phyloP scores from a whole-genome alignment of 2,329 filamentous ascomycete species.

The Ceratocystis lukuohia region DNA sequence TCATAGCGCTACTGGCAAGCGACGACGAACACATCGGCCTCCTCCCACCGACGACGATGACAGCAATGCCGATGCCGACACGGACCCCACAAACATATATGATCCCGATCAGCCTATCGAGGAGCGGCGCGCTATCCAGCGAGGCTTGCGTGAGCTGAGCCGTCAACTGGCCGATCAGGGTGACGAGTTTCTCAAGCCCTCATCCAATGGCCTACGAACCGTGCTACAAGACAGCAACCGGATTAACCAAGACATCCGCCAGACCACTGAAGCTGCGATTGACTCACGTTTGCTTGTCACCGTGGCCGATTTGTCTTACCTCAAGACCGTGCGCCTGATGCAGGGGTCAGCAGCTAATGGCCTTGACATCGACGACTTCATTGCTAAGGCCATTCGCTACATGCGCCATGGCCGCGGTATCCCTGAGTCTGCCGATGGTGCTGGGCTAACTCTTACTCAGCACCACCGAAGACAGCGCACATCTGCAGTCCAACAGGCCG shows the following conservation, averaged over 20 bases:
- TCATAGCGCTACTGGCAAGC: constrained; percentile 1
- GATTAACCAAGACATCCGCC: constrained; percentile 56
- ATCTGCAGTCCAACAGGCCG: constrained; percentile 24
- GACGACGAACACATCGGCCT: constrained; percentile 24
- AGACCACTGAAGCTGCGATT: constrained; percentile 80
- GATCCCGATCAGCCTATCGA: constrained; percentile 72
- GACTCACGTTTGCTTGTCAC: constrained; percentile 78
- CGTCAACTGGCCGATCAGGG: constrained; percentile 47
- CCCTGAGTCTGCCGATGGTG: constrained; percentile 34
- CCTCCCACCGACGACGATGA: constrained; percentile 16
- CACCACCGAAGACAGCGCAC: constrained; percentile 30
- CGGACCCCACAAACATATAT: constrained; percentile 38
- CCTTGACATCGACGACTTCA: constrained; percentile 80
- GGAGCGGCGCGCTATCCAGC: constrained; percentile 57
- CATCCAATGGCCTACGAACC: constrained; percentile 50
- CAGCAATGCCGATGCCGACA: constrained; percentile 17
- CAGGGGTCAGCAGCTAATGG: constrained; percentile 61
- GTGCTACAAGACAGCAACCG: constrained; percentile 54
- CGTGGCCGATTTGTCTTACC: constrained; percentile 66
- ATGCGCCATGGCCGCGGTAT: constrained; percentile 57
- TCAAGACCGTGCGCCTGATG: constrained; percentile 61
- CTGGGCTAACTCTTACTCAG: constrained; percentile 34
- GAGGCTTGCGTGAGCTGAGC: constrained; percentile 53
- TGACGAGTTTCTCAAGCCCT: constrained; percentile 53
- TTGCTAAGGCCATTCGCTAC: constrained; percentile 77